A percentile compares a stretch with the other conserved stretches of the same genome.
phyloP scores from a whole-genome alignment of 2,329 filamentous ascomycete genomes.

The Ampelomyces quisqualis region DNA sequence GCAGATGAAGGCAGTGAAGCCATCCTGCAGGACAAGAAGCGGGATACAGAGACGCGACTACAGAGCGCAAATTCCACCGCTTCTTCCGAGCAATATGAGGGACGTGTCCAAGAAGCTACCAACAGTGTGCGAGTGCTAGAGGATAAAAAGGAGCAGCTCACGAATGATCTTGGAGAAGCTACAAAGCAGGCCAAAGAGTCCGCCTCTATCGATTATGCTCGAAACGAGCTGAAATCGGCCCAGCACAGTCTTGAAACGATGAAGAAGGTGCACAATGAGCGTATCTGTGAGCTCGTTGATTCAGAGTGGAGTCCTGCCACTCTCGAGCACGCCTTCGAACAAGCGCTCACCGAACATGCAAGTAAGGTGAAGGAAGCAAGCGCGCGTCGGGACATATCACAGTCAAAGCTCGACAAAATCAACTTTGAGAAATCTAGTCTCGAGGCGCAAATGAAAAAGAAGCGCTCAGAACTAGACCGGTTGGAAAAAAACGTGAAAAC shows the following conservation, averaged over 20 bases:
- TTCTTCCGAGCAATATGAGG: slow-evolving; percentile 66
- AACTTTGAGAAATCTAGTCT: slow-evolving; percentile 70
- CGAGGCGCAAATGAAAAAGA: slow-evolving; percentile 65
- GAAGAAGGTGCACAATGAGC: slow-evolving; percentile 69
- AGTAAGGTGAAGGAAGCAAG: slow-evolving; percentile 64
- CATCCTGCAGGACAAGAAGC: slow-evolving; percentile 70
- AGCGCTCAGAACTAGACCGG: slow-evolving; percentile 61
- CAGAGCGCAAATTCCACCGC: slow-evolving; percentile 63
- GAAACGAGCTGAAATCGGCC: slow-evolving; percentile 74
- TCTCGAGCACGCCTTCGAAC: slow-evolving; percentile 71
- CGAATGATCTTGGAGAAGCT: slow-evolving; percentile 78
- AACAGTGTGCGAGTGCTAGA: slow-evolving; percentile 68
- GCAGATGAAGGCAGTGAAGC: slow-evolving; percentile 84
- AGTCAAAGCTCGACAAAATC: slow-evolving; percentile 72
- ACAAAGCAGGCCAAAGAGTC: slow-evolving; percentile 79
- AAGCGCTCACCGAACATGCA: slow-evolving; percentile 59
- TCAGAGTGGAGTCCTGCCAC: slow-evolving; percentile 67
- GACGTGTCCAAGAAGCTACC: slow-evolving; percentile 67
- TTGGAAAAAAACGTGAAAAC: slow-evolving; percentile 65
- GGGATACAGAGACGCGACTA: slow-evolving; percentile 66
- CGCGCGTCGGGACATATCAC: slow-evolving; percentile 67
- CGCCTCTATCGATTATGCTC: slow-evolving; percentile 79
- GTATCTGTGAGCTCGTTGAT: slow-evolving; percentile 66
- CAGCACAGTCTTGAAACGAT: slow-evolving; percentile 76
- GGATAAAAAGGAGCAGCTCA: slow-evolving; percentile 68